phyloP scores from a whole-genome alignment of 768 basidiomycete genomes.

The Gloeophyllum trabeum region DNA sequence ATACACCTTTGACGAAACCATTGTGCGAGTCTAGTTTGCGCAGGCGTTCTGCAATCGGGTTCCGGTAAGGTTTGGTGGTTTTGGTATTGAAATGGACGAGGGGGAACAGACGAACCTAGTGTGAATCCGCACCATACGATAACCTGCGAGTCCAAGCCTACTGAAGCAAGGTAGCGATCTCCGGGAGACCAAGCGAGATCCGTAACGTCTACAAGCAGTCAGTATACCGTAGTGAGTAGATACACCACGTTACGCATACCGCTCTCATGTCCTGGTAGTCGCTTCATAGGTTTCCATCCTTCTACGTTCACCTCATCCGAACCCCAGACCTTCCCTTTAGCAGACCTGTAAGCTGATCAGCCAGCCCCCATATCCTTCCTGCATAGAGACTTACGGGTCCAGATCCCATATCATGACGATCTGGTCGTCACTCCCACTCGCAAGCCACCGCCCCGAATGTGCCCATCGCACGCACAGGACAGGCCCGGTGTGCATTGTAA shows the following conservation, averaged over 20 bases:
- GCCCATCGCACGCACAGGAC: slow-evolving; percentile 92
- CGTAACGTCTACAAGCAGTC: slow-evolving; percentile 60
- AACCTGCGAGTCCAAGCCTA: slow-evolving; percentile 85
- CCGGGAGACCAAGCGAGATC: slow-evolving; percentile 93
- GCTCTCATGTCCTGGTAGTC: slow-evolving; percentile 89
- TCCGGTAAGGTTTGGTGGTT: neutral
- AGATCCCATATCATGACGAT: slow-evolving; percentile 97
- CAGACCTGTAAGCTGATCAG: slow-evolving; percentile 32
- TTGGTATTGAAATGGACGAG: neutral
- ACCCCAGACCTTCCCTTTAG: slow-evolving; percentile 85
- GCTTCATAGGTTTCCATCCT: slow-evolving; percentile 90
- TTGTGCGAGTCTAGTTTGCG: slow-evolving; percentile 80
- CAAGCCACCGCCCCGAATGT: slow-evolving; percentile 86
- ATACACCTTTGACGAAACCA: slow-evolving; percentile 97
- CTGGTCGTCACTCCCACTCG: slow-evolving; percentile 93
- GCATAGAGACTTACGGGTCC: slow-evolving; percentile 65
- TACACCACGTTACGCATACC: slow-evolving; percentile 37
- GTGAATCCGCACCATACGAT: slow-evolving; percentile 92
- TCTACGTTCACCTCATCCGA: slow-evolving; percentile 94
- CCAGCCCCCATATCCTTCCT: too few species aligned
- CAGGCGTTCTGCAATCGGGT: slow-evolving; percentile 52
- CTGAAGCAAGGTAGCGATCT: slow-evolving; percentile 87
- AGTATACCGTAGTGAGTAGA: slow-evolving; percentile 1
- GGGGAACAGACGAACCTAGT: slow-evolving; percentile 59
- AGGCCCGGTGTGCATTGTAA: slow-evolving; percentile 89